A percentile compares a stretch with the other conserved stretches of the same genome.
Conservation (phyloP, 345 rosid genomes). For the Corchorus capsularis region DNA sequence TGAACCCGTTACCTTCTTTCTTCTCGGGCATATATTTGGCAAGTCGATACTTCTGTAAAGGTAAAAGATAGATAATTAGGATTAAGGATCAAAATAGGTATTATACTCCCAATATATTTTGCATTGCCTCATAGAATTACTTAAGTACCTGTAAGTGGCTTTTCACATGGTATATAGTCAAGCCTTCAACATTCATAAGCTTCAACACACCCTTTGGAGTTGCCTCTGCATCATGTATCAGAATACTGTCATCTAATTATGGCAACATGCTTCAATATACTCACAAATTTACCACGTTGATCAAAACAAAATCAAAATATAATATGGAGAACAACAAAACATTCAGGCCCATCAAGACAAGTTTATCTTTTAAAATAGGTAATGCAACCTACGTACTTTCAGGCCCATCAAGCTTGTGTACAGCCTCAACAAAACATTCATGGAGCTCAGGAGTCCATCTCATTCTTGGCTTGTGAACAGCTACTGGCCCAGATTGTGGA, state of each 20-base stretch:
- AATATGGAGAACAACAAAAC: background rate
- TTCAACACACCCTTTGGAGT: constrained; percentile 89
- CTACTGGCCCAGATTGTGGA: constrained; percentile 44
- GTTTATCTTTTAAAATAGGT: constrained; percentile 3
- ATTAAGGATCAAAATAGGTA: background rate
- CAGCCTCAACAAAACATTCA: constrained; percentile 68
- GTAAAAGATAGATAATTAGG: constrained; percentile 32
- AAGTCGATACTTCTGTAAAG: constrained; percentile 83
- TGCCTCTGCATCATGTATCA: constrained; percentile 61
- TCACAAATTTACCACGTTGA: background rate
- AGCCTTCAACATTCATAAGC: constrained; percentile 86
- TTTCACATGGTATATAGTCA: constrained; percentile 93
- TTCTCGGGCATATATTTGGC: constrained; percentile 91
- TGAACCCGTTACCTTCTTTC: constrained; percentile 67
- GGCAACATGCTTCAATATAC: background rate
- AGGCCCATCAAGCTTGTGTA: constrained; percentile 80
- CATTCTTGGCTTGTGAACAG: constrained; percentile 78
- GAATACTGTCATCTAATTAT: constrained; percentile 11
- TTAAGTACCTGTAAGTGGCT: constrained; percentile 87
- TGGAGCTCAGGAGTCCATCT: constrained; percentile 97
- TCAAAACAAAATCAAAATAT: background rate
- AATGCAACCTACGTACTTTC: constrained; percentile 61
- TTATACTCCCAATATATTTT: constrained; percentile 16
- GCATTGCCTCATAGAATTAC: constrained; percentile 16
- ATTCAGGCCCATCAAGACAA: too few species aligned